These are phyloP conservation scores for Hygrophorus russula DNA, from an alignment of 768 basidiomycete genomes.

Conservation along the genomic window DNA sequence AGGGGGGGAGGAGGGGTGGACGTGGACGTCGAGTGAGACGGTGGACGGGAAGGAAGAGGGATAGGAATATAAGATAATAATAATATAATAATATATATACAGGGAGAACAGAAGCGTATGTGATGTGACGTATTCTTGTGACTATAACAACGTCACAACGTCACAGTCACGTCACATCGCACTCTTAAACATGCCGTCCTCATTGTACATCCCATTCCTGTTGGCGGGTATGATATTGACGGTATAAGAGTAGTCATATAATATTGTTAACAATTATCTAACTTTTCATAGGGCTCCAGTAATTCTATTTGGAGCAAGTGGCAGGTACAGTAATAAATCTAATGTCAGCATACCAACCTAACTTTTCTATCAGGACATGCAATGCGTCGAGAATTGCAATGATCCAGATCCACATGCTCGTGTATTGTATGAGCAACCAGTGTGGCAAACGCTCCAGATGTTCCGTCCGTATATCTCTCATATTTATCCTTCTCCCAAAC, in stretches of 20 bases:
- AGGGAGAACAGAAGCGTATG: not conserved
- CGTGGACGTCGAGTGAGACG: constrained; percentile 13
- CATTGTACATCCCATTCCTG: constrained; percentile 64
- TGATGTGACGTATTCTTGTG: not conserved
- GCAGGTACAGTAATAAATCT: constrained; percentile 34
- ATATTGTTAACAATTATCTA: not conserved
- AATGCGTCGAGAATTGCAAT: constrained; percentile 91
- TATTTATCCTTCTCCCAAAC: constrained; percentile 10
- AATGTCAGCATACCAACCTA: constrained; percentile 6
- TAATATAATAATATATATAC: not conserved
- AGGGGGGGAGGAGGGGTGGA: constrained; percentile 14
- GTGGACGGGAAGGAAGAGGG: constrained; percentile 14
- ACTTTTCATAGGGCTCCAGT: constrained; percentile 47
- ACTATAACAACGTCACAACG: constrained; percentile 9
- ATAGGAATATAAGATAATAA: constrained; percentile 2
- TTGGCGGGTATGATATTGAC: constrained; percentile 91
- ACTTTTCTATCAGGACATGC: constrained; percentile 62
- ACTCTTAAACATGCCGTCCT: constrained; percentile 45
- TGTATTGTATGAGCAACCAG: constrained; percentile 87
- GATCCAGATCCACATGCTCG: constrained; percentile 47
- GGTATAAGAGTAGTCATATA: constrained; percentile 24
- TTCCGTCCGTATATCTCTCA: constrained; percentile 46
- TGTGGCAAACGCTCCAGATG: constrained; percentile 89
- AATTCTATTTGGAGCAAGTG: constrained; percentile 80
- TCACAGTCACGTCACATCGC: constrained; percentile 8